These are phyloP conservation scores for Alternaria solani DNA, from an alignment of 2,329 filamentous ascomycete species.

Conservation along the genomic window DNA sequence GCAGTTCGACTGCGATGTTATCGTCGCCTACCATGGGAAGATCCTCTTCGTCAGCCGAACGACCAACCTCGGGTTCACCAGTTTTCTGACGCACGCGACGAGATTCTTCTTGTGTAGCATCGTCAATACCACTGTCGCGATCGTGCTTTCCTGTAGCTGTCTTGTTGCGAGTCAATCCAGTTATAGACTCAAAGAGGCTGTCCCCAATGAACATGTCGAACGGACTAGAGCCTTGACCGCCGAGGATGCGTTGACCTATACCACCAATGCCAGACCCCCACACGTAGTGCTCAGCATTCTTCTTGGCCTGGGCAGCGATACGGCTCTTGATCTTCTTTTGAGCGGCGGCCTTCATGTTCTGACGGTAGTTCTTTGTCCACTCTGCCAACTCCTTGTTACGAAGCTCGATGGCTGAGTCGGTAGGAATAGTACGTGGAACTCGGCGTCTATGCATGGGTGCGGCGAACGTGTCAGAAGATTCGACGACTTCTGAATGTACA, in stretches of 20 bases:
- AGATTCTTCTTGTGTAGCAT: constrained; percentile 42
- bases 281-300: constrained; percentile 69
- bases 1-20: constrained; percentile 75
- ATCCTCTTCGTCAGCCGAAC: constrained; percentile 47
- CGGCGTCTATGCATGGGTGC: constrained; percentile 53
- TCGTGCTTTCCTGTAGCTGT: constrained; percentile 41
- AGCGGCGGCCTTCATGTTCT: constrained; percentile 65
- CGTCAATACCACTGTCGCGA: constrained; percentile 46
- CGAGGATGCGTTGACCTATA: constrained; percentile 46
- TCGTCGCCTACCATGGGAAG: constrained; percentile 45
- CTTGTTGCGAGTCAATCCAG: constrained; percentile 46
- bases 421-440: constrained; percentile 52
- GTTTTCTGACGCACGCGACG: constrained; percentile 46
- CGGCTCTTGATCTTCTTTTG: constrained; percentile 57
- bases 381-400: constrained; percentile 63
- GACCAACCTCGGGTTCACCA: constrained; percentile 45
- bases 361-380: constrained; percentile 67
- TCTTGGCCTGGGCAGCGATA: constrained; percentile 61
- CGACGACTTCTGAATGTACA: constrained; percentile 33
- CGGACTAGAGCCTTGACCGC: constrained; percentile 54
- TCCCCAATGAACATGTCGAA: constrained; percentile 68
- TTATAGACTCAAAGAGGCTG: constrained; percentile 60
- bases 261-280: constrained; percentile 65
- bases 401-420: constrained; percentile 62
- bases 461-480: constrained; percentile 49